Base-by-base conservation (phyloP, 352 stramenopile genomes). In the Pythium volutum region DNA sequence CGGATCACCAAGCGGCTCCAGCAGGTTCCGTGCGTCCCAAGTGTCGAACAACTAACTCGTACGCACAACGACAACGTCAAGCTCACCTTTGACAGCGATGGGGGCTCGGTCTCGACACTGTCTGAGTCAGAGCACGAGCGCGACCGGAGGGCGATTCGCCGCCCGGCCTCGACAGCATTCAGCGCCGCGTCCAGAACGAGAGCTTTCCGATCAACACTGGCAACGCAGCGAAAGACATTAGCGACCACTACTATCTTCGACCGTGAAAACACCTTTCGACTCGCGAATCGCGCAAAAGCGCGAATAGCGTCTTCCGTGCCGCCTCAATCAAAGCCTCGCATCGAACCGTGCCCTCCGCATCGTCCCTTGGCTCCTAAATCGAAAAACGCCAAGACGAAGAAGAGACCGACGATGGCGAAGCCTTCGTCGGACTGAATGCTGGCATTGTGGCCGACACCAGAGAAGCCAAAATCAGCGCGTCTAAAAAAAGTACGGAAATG, bases 1-100 rank as follows among this genome's bases (percentile, higher is more conserved):
- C 69, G 80, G 1, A 85, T 94, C 39, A 72, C 77, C 11, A 77
- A 79, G 36, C 70, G 81, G 15, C 69, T 92, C 6, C 71, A 87
- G 39, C 79, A 89, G 45, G 58, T 62, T 2, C 67, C 76, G 1
- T 67, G 64, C 41, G 53, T 38, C 14, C 57, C 58, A 20, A 23
- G 27, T 12, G 33, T 57, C 5, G 46, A 55, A 3, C 26, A 66
- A 2, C 22, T 70, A 4, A 23, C 43, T 7, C 4, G 12, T 3
- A 12, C 20, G 16, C 23, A 53, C 11, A 25, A 26, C 10, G 16
- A 29, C 25, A 41, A 33, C 9, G 22, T 22, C 15, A 39, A 49
- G 14, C 15, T 52, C 26, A 22, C 9, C 11, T 34, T 56, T 20
- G 62, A 55, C 2, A 62, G 36, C 23, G 42, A 62, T 16, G 36